Percentiles rank a stretch among this genome's conserved stretches.
Evolutionary conservation across 805 yeast species (phyloP).

Genomic region (Deakozyma indianensis): DNA sequence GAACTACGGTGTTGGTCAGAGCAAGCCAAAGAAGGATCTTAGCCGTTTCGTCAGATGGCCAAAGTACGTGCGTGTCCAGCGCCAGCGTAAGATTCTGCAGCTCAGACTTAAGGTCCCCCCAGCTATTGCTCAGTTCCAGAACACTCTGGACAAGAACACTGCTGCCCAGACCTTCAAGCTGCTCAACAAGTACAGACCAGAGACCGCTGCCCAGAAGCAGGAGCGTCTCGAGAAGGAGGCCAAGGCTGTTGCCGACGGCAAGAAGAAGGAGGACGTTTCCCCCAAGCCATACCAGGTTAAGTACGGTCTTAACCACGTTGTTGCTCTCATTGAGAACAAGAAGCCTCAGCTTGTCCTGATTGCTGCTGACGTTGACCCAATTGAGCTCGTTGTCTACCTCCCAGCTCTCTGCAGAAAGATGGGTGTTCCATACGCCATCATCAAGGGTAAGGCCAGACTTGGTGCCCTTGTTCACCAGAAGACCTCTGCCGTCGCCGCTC

Average conservation of each 20-base stretch:
- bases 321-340: slow-evolving; percentile 93
- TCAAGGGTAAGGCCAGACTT: slow-evolving; percentile 97
- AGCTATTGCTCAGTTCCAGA: slow-evolving; percentile 91
- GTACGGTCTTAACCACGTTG: slow-evolving; percentile 99
- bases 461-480: slow-evolving; percentile 96
- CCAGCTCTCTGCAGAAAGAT: slow-evolving; percentile 99
- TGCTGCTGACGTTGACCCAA: slow-evolving; percentile 98
- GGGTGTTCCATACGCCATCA: slow-evolving; percentile 98
- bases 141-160: slow-evolving; percentile 96
- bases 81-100: slow-evolving; percentile 94
- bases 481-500: slow-evolving; percentile 93
- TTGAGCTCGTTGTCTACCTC: slow-evolving; percentile 90
- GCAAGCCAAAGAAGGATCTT: slow-evolving; percentile 84
- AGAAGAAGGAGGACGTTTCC: slow-evolving; percentile 91
- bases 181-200: slow-evolving; percentile 98
- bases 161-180: slow-evolving; percentile 95
- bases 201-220: slow-evolving; percentile 93
- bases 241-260: slow-evolving; percentile 97
- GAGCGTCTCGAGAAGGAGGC: slow-evolving; percentile 96
- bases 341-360: slow-evolving; percentile 94
- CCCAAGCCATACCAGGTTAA: slow-evolving; percentile 94
- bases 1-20: slow-evolving; percentile 94
- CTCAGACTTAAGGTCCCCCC: slow-evolving; percentile 99
- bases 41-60: slow-evolving; percentile 99
- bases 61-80: slow-evolving; percentile 93